Conservation (phyloP, 2,329 filamentous ascomycete genomes). For the Albophoma yamanashiensis region DNA sequence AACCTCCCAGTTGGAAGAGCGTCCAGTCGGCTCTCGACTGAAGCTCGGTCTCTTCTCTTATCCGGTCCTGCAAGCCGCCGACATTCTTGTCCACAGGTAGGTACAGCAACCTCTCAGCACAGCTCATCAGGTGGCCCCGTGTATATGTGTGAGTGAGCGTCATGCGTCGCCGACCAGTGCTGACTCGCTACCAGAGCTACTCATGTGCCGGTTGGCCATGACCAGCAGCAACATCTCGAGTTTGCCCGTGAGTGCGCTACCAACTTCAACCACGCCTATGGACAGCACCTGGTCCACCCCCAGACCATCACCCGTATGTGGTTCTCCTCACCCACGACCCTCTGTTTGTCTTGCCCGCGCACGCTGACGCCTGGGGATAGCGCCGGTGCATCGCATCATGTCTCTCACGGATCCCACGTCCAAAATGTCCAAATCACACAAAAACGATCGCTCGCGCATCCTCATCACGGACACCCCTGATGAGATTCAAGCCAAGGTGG, state of each 20-base stretch:
- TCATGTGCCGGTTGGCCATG: conserved; percentile 93
- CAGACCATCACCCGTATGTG: conserved; percentile 59
- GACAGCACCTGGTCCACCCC: conserved; percentile 52
- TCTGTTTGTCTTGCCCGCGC: neutral
- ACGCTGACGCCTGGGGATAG: conserved; percentile 24
- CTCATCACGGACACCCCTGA: conserved; percentile 62
- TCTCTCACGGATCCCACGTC: conserved; percentile 64
- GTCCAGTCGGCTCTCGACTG: conserved; percentile 46
- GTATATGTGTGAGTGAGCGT: neutral
- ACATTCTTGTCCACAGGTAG: conserved; percentile 77
- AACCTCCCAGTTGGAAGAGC: conserved; percentile 46
- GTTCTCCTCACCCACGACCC: neutral
- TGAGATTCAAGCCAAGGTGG: conserved; percentile 60
- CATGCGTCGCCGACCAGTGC: neutral
- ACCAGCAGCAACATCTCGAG: conserved; percentile 89
- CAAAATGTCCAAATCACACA: conserved; percentile 94
- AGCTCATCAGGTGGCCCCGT: neutral
- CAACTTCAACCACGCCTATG: conserved; percentile 74
- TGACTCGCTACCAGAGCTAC: conserved; percentile 49
- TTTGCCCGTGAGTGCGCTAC: conserved; percentile 79
- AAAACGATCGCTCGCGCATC: conserved; percentile 64
- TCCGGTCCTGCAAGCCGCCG: conserved; percentile 88
- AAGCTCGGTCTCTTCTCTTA: conserved; percentile 93
- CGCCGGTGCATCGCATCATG: conserved; percentile 80
- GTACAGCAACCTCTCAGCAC: neutral